Conservation (phyloP, 805 yeast genomes). For the Wickerhamomyces hampshirensis region DNA sequence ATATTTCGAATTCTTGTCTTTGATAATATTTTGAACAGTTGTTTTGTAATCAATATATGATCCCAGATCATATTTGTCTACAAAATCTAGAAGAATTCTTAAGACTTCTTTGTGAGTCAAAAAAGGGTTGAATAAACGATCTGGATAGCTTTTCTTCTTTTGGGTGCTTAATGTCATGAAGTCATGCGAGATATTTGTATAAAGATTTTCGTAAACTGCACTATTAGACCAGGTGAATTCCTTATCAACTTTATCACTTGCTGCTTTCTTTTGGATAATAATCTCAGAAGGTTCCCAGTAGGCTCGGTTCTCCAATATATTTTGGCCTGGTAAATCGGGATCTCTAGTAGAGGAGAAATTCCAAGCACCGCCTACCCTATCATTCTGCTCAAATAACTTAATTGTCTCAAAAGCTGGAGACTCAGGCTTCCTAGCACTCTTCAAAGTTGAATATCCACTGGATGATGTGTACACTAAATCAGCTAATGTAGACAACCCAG, state of each 20-base stretch:
- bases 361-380: slow-evolving; percentile 40
- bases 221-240: slow-evolving; percentile 9
- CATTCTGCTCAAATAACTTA: slow-evolving; percentile 35
- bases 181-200: slow-evolving; percentile 35
- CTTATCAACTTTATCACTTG: slow-evolving; percentile 2
- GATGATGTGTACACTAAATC: too few relatives aligned
- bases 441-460: too few relatives aligned
- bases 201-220: slow-evolving; percentile 26
- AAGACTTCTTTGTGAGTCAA: slow-evolving; percentile 4
- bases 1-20: slow-evolving; percentile 8
- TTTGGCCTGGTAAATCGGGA: neutral
- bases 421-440: too few relatives aligned
- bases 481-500: too few relatives aligned
- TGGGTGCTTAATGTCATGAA: slow-evolving; percentile 29
- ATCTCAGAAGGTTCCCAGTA: slow-evolving; percentile 8
- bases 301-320: neutral
- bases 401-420: slow-evolving; percentile 26
- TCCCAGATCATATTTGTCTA: slow-evolving; percentile 2
- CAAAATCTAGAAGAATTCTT: slow-evolving; percentile 2
- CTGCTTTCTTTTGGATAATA: slow-evolving; percentile 1
- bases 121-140: too few relatives aligned
- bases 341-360: slow-evolving; percentile 23
- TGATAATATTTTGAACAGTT: slow-evolving; percentile 7
- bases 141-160: neutral
- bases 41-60: slow-evolving; percentile 3